Evolutionary conservation across 2,329 filamentous ascomycete species (phyloP).

Genomic region (Claviceps paspali): DNA sequence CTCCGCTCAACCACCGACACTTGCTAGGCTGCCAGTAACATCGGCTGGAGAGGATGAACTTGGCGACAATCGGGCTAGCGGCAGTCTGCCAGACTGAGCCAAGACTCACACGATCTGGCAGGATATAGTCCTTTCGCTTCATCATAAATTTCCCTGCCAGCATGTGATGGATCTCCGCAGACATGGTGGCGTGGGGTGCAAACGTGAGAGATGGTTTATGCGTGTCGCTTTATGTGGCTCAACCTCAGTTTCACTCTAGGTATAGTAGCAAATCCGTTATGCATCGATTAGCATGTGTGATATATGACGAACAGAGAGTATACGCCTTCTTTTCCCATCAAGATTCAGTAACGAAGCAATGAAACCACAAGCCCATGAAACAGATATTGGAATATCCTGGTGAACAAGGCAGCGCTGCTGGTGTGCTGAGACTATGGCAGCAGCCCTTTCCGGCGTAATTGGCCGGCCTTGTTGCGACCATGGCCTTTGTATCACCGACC

Average conservation of each 20-base stretch:
- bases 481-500: not conserved
- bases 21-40: not conserved
- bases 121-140: too few relatives aligned
- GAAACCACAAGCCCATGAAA: not conserved
- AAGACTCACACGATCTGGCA: too few relatives aligned
- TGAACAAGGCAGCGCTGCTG: not conserved
- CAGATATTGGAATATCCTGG: not conserved
- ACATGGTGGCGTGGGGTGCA: not conserved
- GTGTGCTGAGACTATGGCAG: not conserved
- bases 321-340: not conserved
- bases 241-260: not conserved
- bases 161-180: not conserved
- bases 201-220: constrained; percentile 2
- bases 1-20: too few relatives aligned
- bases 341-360: not conserved
- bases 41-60: not conserved
- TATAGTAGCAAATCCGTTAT: not conserved
- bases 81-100: too few relatives aligned
- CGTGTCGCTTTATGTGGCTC: not conserved
- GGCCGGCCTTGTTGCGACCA: not conserved
- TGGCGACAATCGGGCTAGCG: not conserved
- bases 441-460: not conserved
- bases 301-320: not conserved
- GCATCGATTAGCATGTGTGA: not conserved
- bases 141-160: too few relatives aligned